phyloP scores from a whole-genome alignment of 2,329 filamentous ascomycete species.

The Neocucurbitaria cava region DNA sequence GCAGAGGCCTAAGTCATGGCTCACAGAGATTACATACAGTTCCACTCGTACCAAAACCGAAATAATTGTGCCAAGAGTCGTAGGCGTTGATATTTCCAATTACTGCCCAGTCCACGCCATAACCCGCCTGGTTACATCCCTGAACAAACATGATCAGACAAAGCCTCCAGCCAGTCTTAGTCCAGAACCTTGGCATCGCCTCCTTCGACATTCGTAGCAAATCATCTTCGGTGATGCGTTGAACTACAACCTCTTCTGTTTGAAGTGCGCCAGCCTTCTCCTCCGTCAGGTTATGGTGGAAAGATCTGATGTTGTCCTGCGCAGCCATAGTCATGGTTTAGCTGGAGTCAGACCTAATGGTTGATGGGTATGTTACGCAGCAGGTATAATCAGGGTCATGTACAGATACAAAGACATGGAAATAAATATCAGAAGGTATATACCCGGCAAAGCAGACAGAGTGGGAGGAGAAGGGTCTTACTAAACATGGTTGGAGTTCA shows the following conservation, averaged over 20 bases:
- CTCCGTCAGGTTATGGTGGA: conserved; percentile 15
- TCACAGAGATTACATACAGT: not conserved
- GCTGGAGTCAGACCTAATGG: not conserved
- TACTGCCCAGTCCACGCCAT: conserved; percentile 59
- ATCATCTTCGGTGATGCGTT: conserved; percentile 57
- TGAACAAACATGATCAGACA: conserved; percentile 55
- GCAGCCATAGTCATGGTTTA: conserved; percentile 4
- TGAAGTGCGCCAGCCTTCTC: conserved; percentile 29
- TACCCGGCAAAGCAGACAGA: not conserved
- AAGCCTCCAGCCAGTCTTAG: conserved; percentile 52
- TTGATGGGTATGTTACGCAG: not conserved
- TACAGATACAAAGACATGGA: not conserved
- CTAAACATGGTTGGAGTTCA: not conserved
- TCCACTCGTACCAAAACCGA: conserved; percentile 51
- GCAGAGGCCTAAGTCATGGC: not conserved
- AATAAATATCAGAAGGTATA: not conserved
- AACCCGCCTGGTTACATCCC: conserved; percentile 58
- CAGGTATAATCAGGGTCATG: not conserved
- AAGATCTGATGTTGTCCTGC: conserved; percentile 9
- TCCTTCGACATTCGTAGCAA: conserved; percentile 52
- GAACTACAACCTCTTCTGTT: conserved; percentile 55
- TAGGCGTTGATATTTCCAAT: conserved; percentile 57
- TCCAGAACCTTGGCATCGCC: conserved; percentile 49
- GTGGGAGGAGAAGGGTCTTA: not conserved
- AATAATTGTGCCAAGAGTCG: conserved; percentile 53